These are phyloP conservation scores for Mortierella alpina DNA, from an alignment of 192 early-diverging fungal species.

Conservation along the genomic window DNA sequence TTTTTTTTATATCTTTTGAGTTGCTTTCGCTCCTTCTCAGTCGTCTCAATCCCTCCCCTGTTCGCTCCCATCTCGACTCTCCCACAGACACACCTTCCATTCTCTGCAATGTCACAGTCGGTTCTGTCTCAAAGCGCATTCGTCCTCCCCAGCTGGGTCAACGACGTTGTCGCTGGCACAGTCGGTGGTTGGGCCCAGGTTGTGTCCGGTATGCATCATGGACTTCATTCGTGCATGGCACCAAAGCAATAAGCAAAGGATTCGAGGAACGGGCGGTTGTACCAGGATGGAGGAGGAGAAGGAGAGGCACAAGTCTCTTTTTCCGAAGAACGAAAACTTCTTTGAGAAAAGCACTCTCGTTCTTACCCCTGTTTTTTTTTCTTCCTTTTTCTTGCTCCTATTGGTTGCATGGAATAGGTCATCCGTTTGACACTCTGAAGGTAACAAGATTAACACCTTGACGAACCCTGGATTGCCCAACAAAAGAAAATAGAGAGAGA, in stretches of 20 bases:
- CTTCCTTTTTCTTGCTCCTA: background rate
- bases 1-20: no score
- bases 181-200: slow-evolving; percentile 80
- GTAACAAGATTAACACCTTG: slow-evolving; percentile 10
- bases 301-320: no score
- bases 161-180: slow-evolving; percentile 71
- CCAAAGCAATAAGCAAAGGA: no score
- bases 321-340: background rate
- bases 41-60: no score
- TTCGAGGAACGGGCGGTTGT: no score
- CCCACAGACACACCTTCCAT: no score
- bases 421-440: slow-evolving; percentile 76
- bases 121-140: slow-evolving; percentile 6
- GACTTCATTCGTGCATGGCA: background rate
- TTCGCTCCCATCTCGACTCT: no score
- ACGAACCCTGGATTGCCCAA: no score
- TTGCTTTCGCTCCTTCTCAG: no score
- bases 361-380: background rate
- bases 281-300: background rate
- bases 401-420: slow-evolving; percentile 43
- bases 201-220: slow-evolving; percentile 57
- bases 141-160: slow-evolving; percentile 59
- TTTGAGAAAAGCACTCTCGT: background rate
- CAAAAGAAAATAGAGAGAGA: no score
- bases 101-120: no score